Evolutionary conservation across 192 early-diverging fungal species (phyloP).

Genomic region (Coemansia sp.): DNA sequence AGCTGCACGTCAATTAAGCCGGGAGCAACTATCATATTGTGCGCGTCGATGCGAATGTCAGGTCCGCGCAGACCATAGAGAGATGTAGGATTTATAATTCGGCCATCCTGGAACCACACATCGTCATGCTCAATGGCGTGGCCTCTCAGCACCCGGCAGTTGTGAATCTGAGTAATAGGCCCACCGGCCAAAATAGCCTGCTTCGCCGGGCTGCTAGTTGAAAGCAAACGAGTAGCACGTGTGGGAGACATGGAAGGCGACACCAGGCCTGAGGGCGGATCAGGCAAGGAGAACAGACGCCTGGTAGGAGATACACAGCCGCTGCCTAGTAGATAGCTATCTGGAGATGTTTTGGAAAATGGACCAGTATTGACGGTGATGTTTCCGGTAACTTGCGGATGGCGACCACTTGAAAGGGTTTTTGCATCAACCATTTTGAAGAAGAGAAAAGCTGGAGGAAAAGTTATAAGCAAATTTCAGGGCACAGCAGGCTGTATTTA

Average conservation of each 20-base stretch:
- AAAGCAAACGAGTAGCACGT: not conserved
- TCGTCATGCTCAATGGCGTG: slow-evolving; percentile 63
- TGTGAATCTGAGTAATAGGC: slow-evolving; percentile 62
- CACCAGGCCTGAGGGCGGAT: slow-evolving; percentile 20
- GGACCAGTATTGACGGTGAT: not conserved
- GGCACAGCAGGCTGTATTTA: too few relatives aligned
- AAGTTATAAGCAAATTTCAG: too few relatives aligned
- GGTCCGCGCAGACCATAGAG: slow-evolving; percentile 62
- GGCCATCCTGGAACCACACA: slow-evolving; percentile 70
- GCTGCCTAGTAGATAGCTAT: not conserved
- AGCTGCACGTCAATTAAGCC: slow-evolving; percentile 73
- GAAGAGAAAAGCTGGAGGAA: too few relatives aligned
- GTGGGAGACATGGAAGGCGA: slow-evolving; percentile 15
- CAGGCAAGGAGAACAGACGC: slow-evolving; percentile 22
- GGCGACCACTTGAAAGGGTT: not conserved
- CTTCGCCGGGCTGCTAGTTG: slow-evolving; percentile 7
- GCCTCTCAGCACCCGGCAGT: slow-evolving; percentile 64
- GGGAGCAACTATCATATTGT: slow-evolving; percentile 62
- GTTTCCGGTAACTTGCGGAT: not conserved
- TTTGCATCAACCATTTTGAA: not conserved
- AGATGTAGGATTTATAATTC: slow-evolving; percentile 64
- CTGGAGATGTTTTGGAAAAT: not conserved
- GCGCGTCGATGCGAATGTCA: slow-evolving; percentile 63
- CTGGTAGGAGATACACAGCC: slow-evolving; percentile 2
- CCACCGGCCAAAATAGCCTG: slow-evolving; percentile 18